Evolutionary conservation across 192 early-diverging fungal genomes (phyloP), one percentile per base, ranked within the genome.

Genomic region (Dissophora ornata): DNA sequence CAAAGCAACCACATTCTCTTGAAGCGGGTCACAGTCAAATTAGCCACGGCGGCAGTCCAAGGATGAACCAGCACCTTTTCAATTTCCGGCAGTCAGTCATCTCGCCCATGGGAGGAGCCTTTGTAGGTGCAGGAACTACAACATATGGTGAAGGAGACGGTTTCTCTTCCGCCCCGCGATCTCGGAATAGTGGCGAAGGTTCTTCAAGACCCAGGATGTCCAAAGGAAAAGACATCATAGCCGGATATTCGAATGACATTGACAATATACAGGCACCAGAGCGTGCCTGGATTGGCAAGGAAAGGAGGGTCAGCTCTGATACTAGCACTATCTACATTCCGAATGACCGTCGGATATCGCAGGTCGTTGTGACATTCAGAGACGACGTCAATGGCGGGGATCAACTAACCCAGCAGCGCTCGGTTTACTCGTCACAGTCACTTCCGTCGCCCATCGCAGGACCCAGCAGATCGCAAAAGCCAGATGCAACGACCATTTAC

Each of bases 71-170:
- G 19, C 51, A 71, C 25, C 21, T 71, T 7, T 57, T 62, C 52
- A 71, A 62, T 25, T 71, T 71, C 25, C 49, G 69, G 25, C 69
- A 71, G 34, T 71, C 69, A 16, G 59, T 71, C 15, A 71, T 71
- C 12, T 44, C 69, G 13, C 69, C 69, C 15, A 42, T 49, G 7
- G 58, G 58, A 44, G 55, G 47, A 34, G 15, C 40, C 4, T 28
- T 3, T n/a, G n/a, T n/a, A n/a, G n/a, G n/a, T 30, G 44, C 3
- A 18, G n/a, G 57, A 7, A 18, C 21, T 28, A 18, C 28, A 1
- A 33, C 28, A 21, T 30, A 25, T 25, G 21, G n/a, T 25, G 30
- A 34, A 13, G 28, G 42, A 13, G 8, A 18, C 49, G 18, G 48
- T 26, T n/a, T 30, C 26, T 1, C 16, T 44, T 18, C 28, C 45